Base-by-base conservation (phyloP, 192 early-diverging fungal species). In the Backusella sp. region DNA sequence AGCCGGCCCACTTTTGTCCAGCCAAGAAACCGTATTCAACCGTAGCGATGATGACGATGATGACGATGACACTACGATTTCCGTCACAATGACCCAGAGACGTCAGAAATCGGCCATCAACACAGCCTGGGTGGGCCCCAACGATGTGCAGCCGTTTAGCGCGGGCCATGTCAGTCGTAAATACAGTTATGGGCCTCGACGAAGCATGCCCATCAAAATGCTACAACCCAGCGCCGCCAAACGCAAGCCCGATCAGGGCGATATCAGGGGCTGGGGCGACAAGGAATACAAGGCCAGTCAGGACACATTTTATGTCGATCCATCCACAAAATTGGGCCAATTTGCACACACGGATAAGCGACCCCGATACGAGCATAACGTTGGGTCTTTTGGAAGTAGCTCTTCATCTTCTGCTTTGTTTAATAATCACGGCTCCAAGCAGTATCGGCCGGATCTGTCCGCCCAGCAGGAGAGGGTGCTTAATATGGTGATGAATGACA, bases 381-480 rank as follows among this genome's bases (percentile, higher is more conserved):
- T 12, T 12, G 9, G 21, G 4, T 7, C 49, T 19, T 52, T 39
- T 11, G 37, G 37, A 11, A 49, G 46, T 6, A 49, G 46, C 46
- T 6, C 56, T 62, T 68, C 66, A 30, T 36, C 15, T 36, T n/a
- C 66, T 36, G 66, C 8, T n/a, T 9, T 37, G 17, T 36, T 68
- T 12, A 28, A 23, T 2, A 62, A 26, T 14, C 56, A 62, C 11
- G 19, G 30, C 7, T 9, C 21, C 21, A 37, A 41, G 7, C 52
- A 77, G 23, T 77, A 77, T 73, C 7, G 56, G 35, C 76, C 76
- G 26, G 35, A 26, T 1, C 46, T 88, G n/a, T 86, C 87, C 4
- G 70, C 53, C 8, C 85, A 93, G 66, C 93, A 94, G 75, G 82
- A 82, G 6, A 79, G 84, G 66, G 86, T 92, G 0, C 79, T 93